A percentile compares a stretch with the other conserved stretches of the same genome.
Conservation (phyloP, 2,329 filamentous ascomycete species). For the Fusarium sp. region DNA sequence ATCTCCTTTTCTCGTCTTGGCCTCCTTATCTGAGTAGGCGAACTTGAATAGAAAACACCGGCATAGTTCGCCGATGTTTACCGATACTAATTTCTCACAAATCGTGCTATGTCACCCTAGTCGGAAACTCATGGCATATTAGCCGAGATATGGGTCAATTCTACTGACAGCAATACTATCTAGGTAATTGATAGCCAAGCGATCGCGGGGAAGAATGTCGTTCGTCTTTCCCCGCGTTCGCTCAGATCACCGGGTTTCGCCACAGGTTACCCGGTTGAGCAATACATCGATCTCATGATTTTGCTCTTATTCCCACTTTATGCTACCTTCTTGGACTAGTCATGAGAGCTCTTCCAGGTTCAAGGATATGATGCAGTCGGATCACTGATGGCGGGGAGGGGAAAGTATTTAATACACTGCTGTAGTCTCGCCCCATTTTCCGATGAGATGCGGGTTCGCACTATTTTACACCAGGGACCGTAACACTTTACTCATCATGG, state of each 20-base stretch:
- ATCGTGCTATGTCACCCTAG: neutral
- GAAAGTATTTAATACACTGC: neutral
- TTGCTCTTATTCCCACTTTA: neutral
- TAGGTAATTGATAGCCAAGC: neutral
- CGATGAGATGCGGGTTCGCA: rapidly evolving
- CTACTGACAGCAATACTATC: neutral
- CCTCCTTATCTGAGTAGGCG: neutral
- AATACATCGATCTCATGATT: neutral
- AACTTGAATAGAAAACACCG: neutral
- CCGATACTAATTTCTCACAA: neutral
- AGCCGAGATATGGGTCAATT: neutral
- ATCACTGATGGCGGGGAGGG: too few relatives aligned
- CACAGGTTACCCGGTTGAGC: neutral
- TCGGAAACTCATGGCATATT: neutral
- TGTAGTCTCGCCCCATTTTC: too few relatives aligned
- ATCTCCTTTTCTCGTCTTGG: neutral
- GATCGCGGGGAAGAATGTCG: neutral
- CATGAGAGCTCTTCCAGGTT: too few relatives aligned
- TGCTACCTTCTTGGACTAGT: neutral
- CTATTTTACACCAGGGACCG: neutral
- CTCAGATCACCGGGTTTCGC: constrained; percentile 1
- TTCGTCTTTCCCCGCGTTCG: neutral
- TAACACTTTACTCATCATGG: neutral
- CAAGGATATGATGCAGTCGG: neutral
- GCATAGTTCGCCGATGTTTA: neutral